These are phyloP conservation scores for Micromonas pusilla DNA, from an alignment of 139 green algal genomes.

Conservation along the genomic window DNA sequence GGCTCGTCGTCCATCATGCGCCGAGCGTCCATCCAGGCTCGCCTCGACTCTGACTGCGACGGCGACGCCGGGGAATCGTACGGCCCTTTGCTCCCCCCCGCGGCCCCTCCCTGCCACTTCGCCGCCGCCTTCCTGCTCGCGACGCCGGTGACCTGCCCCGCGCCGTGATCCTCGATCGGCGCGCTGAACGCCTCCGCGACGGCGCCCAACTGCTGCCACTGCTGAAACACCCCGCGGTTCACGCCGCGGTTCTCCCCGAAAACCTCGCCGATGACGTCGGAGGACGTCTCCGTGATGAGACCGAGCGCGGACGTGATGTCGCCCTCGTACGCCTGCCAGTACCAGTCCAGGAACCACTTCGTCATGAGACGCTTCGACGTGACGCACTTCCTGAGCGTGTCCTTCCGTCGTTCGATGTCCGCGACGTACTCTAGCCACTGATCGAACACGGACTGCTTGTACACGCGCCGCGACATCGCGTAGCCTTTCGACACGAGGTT, in stretches of 20 bases:
- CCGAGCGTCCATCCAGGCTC: too few relatives aligned
- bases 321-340: conserved; percentile 21
- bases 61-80: too few relatives aligned
- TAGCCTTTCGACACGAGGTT: conserved; percentile 1
- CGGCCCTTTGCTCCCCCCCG: too few relatives aligned
- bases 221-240: background rate
- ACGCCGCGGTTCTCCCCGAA: conserved; percentile 5
- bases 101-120: too few relatives aligned
- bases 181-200: background rate
- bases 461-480: background rate
- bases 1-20: too few relatives aligned
- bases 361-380: background rate
- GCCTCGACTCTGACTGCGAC: too few relatives aligned
- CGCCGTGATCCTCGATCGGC: background rate
- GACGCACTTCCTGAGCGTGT: background rate
- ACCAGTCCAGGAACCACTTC: conserved; percentile 27
- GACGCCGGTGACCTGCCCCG: background rate
- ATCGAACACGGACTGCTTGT: background rate
- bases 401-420: background rate
- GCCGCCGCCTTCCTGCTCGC: background rate
- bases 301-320: conserved; percentile 8
- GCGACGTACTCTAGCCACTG: background rate
- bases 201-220: background rate
- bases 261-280: conserved; percentile 5
- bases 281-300: background rate